Percentiles rank a stretch among this genome's conserved stretches.
These are phyloP conservation scores for Mortierella antarctica DNA, from an alignment of 192 early-diverging fungal species.

Conservation along the genomic window DNA sequence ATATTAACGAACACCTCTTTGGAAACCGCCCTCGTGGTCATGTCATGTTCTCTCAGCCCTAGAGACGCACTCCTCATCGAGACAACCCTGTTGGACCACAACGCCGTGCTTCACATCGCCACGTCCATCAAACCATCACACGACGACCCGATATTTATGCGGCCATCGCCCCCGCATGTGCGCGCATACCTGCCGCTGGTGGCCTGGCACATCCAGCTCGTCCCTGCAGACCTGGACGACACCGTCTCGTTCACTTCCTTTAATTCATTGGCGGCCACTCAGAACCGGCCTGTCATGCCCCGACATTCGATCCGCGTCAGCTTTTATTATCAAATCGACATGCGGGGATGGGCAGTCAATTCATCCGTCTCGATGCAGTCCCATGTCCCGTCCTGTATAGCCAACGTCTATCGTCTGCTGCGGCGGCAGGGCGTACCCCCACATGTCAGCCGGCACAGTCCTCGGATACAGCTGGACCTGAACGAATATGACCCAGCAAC, in stretches of 20 bases:
- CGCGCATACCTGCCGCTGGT: constrained; percentile 52
- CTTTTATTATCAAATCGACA: constrained; percentile 55
- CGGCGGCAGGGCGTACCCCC: constrained; percentile 51
- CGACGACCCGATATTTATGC: constrained; percentile 53
- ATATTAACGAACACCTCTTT: not conserved
- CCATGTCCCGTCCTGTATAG: constrained; percentile 53
- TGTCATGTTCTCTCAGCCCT: constrained; percentile 20
- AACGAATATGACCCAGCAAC: constrained; percentile 52
- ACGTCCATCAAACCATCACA: constrained; percentile 52
- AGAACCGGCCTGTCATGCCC: constrained; percentile 48
- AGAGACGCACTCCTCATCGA: constrained; percentile 53
- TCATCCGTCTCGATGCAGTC: constrained; percentile 54
- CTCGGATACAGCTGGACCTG: constrained; percentile 49
- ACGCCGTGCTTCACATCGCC: constrained; percentile 53
- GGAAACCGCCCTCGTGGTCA: not conserved
- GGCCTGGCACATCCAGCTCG: constrained; percentile 49
- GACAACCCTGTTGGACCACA: constrained; percentile 52
- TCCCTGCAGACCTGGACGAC: constrained; percentile 52
- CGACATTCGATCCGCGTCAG: constrained; percentile 54
- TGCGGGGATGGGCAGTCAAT: constrained; percentile 53
- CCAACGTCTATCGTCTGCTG: constrained; percentile 40
- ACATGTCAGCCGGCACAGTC: constrained; percentile 48
- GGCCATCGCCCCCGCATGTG: constrained; percentile 53
- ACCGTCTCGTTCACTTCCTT: constrained; percentile 51
- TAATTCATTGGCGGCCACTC: constrained; percentile 42